Evolutionary conservation across 2,329 filamentous ascomycete species (phyloP).

Genomic region (Hypoxylon sp.): DNA sequence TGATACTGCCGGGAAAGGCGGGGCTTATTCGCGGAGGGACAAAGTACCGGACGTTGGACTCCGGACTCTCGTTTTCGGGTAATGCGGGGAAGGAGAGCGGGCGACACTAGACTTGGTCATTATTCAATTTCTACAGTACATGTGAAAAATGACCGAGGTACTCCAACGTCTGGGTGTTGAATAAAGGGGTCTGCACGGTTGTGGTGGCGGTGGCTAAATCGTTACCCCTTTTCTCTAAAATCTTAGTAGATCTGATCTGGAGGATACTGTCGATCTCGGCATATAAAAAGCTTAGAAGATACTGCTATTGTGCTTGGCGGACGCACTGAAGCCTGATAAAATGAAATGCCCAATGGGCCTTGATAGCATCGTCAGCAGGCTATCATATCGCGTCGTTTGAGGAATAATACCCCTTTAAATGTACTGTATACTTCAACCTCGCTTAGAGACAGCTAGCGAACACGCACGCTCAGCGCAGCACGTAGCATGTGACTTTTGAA

Average conservation of each 20-base stretch:
- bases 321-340: neutral
- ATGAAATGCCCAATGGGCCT: neutral
- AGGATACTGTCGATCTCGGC: conserved; percentile 9
- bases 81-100: conserved; percentile 26
- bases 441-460: conserved; percentile 16
- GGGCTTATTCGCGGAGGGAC: conserved; percentile 22
- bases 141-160: conserved; percentile 3
- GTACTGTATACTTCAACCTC: conserved; percentile 14
- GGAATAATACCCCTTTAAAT: conserved; percentile 2
- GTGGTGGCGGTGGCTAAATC: conserved; percentile 6
- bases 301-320: conserved; percentile 5
- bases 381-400: conserved; percentile 10
- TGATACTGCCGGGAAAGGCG: conserved; percentile 22
- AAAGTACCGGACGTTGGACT: conserved; percentile 26
- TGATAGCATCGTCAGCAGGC: neutral
- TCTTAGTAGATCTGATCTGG: conserved; percentile 21
- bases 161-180: conserved; percentile 7
- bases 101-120: conserved; percentile 1
- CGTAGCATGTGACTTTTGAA: conserved; percentile 44
- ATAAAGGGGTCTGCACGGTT: conserved; percentile 9
- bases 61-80: conserved; percentile 22
- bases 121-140: neutral
- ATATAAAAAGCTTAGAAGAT: conserved; percentile 12
- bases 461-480: conserved; percentile 29
- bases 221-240: conserved; percentile 11